These are phyloP conservation scores for Colletotrichum falcatum DNA, from an alignment of 2,329 filamentous ascomycete genomes.

Conservation along the genomic window DNA sequence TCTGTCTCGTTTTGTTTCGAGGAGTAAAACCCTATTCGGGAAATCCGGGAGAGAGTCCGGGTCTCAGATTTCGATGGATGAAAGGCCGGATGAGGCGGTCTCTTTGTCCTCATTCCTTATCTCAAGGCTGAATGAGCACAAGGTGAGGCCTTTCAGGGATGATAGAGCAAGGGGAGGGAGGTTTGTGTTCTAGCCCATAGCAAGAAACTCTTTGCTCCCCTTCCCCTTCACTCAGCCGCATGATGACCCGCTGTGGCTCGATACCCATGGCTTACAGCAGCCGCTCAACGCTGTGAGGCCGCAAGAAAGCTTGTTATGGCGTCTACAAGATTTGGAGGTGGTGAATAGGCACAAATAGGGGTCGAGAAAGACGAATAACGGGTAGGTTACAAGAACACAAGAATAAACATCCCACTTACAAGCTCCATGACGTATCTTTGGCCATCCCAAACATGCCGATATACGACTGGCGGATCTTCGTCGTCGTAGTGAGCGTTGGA, in stretches of 20 bases:
- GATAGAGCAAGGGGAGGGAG: neutral
- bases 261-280: neutral
- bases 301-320: neutral
- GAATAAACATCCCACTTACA: slow-evolving; percentile 49
- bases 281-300: neutral
- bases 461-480: slow-evolving; percentile 50
- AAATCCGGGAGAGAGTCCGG: neutral
- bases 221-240: slow-evolving; percentile 19
- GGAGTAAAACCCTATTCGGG: neutral
- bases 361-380: neutral
- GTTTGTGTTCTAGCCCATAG: neutral
- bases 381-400: neutral
- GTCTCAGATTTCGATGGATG: neutral
- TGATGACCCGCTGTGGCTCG: neutral
- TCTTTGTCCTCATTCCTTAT: neutral
- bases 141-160: neutral
- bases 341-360: neutral
- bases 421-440: slow-evolving; percentile 52
- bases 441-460: slow-evolving; percentile 58
- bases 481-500: slow-evolving; percentile 62
- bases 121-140: neutral
- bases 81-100: neutral
- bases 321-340: neutral
- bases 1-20: neutral
- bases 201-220: neutral